Base-by-base conservation (phyloP, 108 stramenopile genomes). In the Cyclotella atomus region DNA sequence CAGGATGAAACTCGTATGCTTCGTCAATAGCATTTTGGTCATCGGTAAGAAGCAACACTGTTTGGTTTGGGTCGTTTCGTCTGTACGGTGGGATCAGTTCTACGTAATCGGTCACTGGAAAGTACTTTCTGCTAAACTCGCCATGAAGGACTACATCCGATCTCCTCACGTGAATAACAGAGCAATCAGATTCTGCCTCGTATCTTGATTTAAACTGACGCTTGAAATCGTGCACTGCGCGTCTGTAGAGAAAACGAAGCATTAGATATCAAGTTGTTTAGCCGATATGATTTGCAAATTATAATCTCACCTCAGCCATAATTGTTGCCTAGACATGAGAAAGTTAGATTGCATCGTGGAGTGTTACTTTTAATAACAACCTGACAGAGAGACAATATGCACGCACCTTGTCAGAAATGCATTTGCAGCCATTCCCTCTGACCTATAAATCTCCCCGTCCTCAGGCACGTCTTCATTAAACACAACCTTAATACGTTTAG, bases 141-240 rank as follows among this genome's bases (percentile, higher is more conserved):
- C n/a, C 12, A 12, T 57, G 47, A 21, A 66, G 16, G 45, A 67
- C 41, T 15, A 73, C 73, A 74, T 79, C 77, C 24, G 45, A 49
- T 30, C 77, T 55, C 17, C 77, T 43, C n/a, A 79, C 77, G 59
- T 79, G 77, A 46, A 79, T 68, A 32, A 61, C 77, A 16, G 73
- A 59, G 33, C 77, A 79, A 46, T 70, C 76, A 6, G 76, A 70
- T 64, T 63, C 68, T 6, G 61, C 28, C 7, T 14, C 24, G 43
- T 57, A 38, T 41, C 21, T n/a, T 36, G 60, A 61, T 45, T 52
- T 61, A 55, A 77, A 77, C 16, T 57, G 3, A 2, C 33, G 43
- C 34, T 56, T 77, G 54, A 45, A 64, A 29, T 77, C 68, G 63
- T 60, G 70, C 4, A 77, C 76, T 10, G 76, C 69, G 17, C 76